Evolutionary conservation across 2,329 filamentous ascomycete genomes (phyloP).

Genomic region (Calonectria pteridis): DNA sequence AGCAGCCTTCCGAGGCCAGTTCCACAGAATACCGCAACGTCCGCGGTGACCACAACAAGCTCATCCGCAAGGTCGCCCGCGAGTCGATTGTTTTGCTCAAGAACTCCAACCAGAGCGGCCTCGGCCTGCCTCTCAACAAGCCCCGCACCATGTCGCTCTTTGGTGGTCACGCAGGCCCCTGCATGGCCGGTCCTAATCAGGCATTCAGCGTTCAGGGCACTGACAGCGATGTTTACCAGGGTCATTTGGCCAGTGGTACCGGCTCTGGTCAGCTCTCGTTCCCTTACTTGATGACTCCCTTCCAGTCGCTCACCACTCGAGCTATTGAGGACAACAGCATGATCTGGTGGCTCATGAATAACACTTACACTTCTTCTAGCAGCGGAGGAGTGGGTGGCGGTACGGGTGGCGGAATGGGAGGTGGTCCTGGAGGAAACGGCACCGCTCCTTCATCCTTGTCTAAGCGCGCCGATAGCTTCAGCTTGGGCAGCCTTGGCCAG

Average conservation of each 20-base stretch:
- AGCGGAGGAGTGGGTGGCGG: not conserved
- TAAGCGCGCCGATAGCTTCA: conserved; percentile 1
- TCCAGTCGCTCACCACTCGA: conserved; percentile 63
- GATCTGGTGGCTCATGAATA: conserved; percentile 10
- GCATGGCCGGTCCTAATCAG: conserved; percentile 4
- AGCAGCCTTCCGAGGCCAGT: conserved; percentile 68
- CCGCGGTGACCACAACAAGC: conserved; percentile 58
- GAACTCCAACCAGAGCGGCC: conserved; percentile 61
- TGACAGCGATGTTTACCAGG: conserved; percentile 19
- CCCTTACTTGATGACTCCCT: conserved; percentile 65
- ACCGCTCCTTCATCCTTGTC: not conserved
- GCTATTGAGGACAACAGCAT: conserved; percentile 51
- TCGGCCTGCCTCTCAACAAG: conserved; percentile 58
- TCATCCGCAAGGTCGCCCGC: conserved; percentile 64
- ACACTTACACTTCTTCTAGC: not conserved
- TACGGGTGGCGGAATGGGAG: not conserved
- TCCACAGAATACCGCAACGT: conserved; percentile 56
- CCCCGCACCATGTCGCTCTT: conserved; percentile 57
- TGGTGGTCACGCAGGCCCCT: conserved; percentile 59
- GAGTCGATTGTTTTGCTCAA: conserved; percentile 66
- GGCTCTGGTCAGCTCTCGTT: conserved; percentile 60
- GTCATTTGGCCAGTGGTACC: conserved; percentile 64
- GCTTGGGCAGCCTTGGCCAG: not conserved
- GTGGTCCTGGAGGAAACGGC: not conserved
- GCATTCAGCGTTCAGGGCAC: not conserved